A percentile compares a stretch with the other conserved stretches of the same genome.
Conservation (phyloP, 306 rosid species). For the Cicer pinnatifidum region DNA sequence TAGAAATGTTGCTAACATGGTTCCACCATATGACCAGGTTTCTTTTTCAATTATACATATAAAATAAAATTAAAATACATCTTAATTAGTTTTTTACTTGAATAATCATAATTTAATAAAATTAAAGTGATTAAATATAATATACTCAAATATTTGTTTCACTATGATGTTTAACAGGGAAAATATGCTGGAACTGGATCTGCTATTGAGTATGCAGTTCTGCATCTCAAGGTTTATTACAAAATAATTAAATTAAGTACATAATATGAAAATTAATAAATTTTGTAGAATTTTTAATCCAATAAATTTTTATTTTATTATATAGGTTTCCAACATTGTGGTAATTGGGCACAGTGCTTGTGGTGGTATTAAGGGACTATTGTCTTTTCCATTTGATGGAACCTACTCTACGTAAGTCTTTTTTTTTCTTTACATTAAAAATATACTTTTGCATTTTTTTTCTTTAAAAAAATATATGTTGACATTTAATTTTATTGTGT, state of each 20-base stretch:
- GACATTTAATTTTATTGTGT: constrained; percentile 20
- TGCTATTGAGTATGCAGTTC: constrained; percentile 86
- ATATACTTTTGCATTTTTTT: not conserved
- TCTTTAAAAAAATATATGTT: not conserved
- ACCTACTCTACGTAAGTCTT: constrained; percentile 65
- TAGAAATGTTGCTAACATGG: constrained; percentile 95
- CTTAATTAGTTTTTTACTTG: not conserved
- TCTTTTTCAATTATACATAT: not conserved
- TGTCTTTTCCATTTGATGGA: constrained; percentile 71
- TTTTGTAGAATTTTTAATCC: not conserved
- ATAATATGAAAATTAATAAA: constrained; percentile 14
- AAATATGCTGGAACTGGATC: constrained; percentile 75
- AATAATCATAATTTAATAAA: too few species aligned
- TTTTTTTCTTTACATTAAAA: not conserved
- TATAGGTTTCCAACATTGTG: constrained; percentile 75
- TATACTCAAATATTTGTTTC: constrained; percentile 19
- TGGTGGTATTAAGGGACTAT: constrained; percentile 92
- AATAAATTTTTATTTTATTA: not conserved
- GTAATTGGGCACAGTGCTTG: constrained; percentile 87
- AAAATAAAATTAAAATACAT: not conserved
- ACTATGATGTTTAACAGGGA: constrained; percentile 46
- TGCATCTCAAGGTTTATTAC: constrained; percentile 81
- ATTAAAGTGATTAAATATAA: too few species aligned
- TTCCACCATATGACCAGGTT: constrained; percentile 84
- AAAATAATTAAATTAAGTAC: not conserved